Evolutionary conservation across 176 grass and related monocot genomes (phyloP).

Genomic region (Ensete glaucum): DNA sequence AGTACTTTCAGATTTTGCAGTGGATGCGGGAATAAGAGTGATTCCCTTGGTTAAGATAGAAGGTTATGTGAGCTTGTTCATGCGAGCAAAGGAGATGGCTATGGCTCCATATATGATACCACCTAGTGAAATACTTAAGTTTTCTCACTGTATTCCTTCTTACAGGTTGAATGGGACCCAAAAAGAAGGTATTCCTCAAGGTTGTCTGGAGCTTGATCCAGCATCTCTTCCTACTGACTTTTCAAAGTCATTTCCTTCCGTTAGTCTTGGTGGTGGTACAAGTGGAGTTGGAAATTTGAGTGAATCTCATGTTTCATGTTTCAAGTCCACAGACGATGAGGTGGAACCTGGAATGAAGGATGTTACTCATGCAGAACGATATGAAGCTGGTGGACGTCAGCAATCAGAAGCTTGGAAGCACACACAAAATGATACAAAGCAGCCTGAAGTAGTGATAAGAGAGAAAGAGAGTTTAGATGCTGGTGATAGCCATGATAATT

Average conservation of each 20-base stretch:
- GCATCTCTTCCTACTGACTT: constrained; percentile 65
- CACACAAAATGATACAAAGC: background rate
- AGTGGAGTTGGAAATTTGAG: constrained; percentile 14
- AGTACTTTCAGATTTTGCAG: constrained; percentile 49
- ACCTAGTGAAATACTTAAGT: constrained; percentile 56
- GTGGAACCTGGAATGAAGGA: background rate
- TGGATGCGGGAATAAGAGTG: constrained; percentile 33
- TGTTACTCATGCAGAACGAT: background rate
- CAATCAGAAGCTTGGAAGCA: constrained; percentile 1
- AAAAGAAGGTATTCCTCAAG: constrained; percentile 61
- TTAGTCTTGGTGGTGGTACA: constrained; percentile 25
- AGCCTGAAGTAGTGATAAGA: background rate
- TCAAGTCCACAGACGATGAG: background rate
- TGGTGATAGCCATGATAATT: background rate
- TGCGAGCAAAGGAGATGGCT: constrained; percentile 21
- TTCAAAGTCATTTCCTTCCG: constrained; percentile 45
- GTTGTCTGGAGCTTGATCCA: constrained; percentile 76
- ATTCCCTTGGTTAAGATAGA: constrained; percentile 64
- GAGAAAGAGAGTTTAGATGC: background rate
- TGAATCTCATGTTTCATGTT: background rate
- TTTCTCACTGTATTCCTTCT: constrained; percentile 67
- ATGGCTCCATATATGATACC: constrained; percentile 35
- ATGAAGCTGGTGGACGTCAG: background rate
- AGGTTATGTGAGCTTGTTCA: constrained; percentile 82
- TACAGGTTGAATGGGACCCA: constrained; percentile 62